A percentile compares a stretch with the other conserved stretches of the same genome.
Evolutionary conservation across 148 eudicot species (phyloP).

Genomic region (Beta vulgaris): DNA sequence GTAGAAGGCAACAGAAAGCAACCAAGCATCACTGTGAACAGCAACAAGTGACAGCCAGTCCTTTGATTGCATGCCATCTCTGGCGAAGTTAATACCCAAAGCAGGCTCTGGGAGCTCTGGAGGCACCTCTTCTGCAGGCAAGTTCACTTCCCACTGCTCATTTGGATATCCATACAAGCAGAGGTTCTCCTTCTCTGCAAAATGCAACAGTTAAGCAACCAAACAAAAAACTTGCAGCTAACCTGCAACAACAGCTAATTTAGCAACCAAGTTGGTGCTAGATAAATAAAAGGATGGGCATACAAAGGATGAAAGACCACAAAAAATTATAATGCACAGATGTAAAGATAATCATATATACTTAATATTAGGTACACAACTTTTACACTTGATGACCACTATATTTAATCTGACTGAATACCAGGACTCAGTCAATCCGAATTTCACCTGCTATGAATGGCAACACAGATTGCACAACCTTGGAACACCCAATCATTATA

Average conservation of each 20-base stretch:
- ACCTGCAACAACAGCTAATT: neutral
- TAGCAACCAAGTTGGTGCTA: neutral
- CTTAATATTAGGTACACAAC: neutral
- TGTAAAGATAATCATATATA: neutral
- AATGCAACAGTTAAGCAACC: neutral
- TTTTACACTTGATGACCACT: neutral
- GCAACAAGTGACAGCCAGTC: slow-evolving; percentile 77
- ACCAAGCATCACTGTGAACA: slow-evolving; percentile 77
- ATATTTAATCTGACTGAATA: neutral
- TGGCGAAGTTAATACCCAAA: slow-evolving; percentile 72
- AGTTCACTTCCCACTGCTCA: slow-evolving; percentile 73
- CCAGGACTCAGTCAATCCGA: neutral
- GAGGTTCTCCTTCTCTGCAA: slow-evolving; percentile 69
- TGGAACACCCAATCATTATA: neutral
- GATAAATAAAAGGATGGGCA: neutral
- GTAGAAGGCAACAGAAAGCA: slow-evolving; percentile 67
- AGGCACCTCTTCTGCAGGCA: slow-evolving; percentile 78
- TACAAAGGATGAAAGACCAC: neutral
- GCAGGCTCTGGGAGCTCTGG: slow-evolving; percentile 84
- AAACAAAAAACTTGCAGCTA: neutral
- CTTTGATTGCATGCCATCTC: slow-evolving; percentile 70
- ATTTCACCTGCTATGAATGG: neutral
- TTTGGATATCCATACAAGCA: slow-evolving; percentile 71
- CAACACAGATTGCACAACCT: neutral
- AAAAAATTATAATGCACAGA: neutral